Evolutionary conservation across 2,329 filamentous ascomycete genomes (phyloP), one percentile per base, ranked within the genome.

Genomic region (Teratosphaeria nubilosa): DNA sequence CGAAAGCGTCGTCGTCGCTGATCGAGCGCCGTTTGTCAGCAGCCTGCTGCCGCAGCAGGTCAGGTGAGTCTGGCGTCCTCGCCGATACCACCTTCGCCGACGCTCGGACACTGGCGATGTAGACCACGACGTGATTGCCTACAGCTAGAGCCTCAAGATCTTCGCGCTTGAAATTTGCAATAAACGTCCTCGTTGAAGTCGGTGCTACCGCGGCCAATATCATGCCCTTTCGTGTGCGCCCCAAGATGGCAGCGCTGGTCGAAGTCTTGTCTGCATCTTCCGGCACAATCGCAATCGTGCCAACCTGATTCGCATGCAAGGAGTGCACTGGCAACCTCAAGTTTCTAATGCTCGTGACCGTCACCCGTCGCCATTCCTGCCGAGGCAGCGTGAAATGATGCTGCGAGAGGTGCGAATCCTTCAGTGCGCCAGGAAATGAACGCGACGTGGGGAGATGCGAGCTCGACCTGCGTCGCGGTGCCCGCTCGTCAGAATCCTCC

Each of bases 331-430:
- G 90, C 2, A 96, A 78, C 5, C 92, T 84, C 9, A 99, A 78
- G 65, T 96, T 95, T 24, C 92, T 86, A 51, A 96, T 86, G 65
- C 91, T 97, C 51, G 89, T 86, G 56, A 97, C 84, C 51, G 82
- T 85, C 5, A 92, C 90, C 25, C 80, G 80, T 62, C 89, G 85
- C 92, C 92, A 97, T 72, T 90, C 86, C 16, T 79, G 83, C 63
- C 60, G 63, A 1, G 68, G 64, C 2, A 67, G 57, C 32, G 64
- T 62, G 51, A 68, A 68, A 25, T 60, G 57, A 11, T 61, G 60
- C 5, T 63, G 62, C 5, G 30, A 51, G 9, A 69, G 58, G 51
- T 68, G 65, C 31, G 65, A 62, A 24, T 61, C 62, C 25, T 72
- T 69, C 16, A 78, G 61, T 0, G 77, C 77, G 14, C 77, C 77